Evolutionary conservation across 75 land plant genomes (phyloP).

Genomic region (Isoetes taiwanensis): DNA sequence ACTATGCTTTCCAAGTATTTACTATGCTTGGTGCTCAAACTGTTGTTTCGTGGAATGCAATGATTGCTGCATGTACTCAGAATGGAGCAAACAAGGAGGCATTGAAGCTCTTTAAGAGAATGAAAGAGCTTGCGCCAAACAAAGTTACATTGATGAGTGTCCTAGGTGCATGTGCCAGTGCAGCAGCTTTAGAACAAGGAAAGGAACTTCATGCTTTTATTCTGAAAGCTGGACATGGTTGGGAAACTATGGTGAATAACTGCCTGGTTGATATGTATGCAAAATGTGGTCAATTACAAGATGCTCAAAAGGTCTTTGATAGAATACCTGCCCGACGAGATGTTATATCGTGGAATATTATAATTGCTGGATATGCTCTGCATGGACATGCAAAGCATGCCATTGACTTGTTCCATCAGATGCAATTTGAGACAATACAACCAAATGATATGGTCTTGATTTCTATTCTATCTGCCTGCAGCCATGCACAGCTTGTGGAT

Average conservation of each 20-base stretch:
- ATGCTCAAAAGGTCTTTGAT: constrained; percentile 20
- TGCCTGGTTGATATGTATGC: constrained; percentile 29
- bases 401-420: constrained; percentile 11
- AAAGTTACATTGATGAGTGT: too few species aligned
- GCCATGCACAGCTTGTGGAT: background rate
- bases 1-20: constrained; percentile 31
- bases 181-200: constrained; percentile 30
- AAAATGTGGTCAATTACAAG: constrained; percentile 11
- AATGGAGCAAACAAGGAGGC: too few species aligned
- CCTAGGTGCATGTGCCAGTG: constrained; percentile 36
- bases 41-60: constrained; percentile 24
- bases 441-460: background rate
- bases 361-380: constrained; percentile 22
- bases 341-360: constrained; percentile 19
- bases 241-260: constrained; percentile 32
- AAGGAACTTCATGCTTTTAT: too few species aligned
- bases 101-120: too few species aligned
- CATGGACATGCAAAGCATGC: constrained; percentile 19
- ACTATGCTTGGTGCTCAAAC: constrained; percentile 20
- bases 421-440: background rate
- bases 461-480: background rate
- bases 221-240: constrained; percentile 46
- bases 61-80: too few species aligned
- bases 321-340: constrained; percentile 10
- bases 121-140: too few species aligned